These are phyloP conservation scores for Dendrocalamus sinicus DNA, from an alignment of 176 grass and related monocot species.

Conservation along the genomic window DNA sequence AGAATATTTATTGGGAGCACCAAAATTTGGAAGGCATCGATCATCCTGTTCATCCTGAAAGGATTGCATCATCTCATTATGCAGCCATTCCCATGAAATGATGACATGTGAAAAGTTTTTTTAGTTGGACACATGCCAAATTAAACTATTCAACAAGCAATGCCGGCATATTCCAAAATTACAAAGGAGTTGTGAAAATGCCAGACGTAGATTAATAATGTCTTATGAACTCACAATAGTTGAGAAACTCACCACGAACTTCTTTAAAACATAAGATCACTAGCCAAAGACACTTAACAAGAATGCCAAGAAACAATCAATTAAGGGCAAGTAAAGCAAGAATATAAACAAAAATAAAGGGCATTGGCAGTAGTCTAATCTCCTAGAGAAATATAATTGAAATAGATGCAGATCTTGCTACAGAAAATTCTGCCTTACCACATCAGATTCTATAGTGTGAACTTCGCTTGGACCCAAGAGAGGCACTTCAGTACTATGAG, in stretches of 20 bases:
- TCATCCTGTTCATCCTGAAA: slow-evolving; percentile 47
- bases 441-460: slow-evolving; percentile 39
- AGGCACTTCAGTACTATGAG: slow-evolving; percentile 39
- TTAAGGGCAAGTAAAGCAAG: slow-evolving; percentile 27
- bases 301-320: slow-evolving; percentile 21
- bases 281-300: slow-evolving; percentile 24
- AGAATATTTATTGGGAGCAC: slow-evolving; percentile 43
- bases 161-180: not conserved
- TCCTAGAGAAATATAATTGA: slow-evolving; percentile 36
- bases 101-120: not conserved
- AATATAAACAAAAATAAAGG: slow-evolving; percentile 16
- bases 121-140: not conserved
- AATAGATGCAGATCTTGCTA: slow-evolving; percentile 29
- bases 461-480: slow-evolving; percentile 39
- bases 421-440: slow-evolving; percentile 55
- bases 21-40: slow-evolving; percentile 33
- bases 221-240: slow-evolving; percentile 17
- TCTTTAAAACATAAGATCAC: slow-evolving; percentile 14
- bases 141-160: slow-evolving; percentile 12
- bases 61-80: slow-evolving; percentile 40
- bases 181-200: slow-evolving; percentile 10
- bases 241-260: slow-evolving; percentile 22
- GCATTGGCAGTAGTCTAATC: slow-evolving; percentile 3
- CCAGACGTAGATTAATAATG: slow-evolving; percentile 31
- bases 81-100: slow-evolving; percentile 14